Conservation (phyloP, 2,329 filamentous ascomycete genomes). For the Aspergillus novoparasiticus region DNA sequence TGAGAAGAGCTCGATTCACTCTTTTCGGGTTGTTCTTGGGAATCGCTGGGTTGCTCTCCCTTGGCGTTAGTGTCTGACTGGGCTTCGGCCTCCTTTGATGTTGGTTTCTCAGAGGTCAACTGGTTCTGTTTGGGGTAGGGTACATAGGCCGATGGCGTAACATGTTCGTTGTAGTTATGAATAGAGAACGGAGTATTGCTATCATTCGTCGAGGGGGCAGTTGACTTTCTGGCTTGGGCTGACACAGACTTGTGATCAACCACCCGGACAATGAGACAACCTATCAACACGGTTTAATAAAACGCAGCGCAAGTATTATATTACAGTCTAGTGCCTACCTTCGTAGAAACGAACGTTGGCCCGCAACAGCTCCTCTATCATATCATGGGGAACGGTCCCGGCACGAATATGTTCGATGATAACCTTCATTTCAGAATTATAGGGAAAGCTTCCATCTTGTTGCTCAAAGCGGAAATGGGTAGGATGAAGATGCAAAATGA, state of each 20-base stretch:
- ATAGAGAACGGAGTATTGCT: constrained; percentile 76
- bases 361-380: constrained; percentile 75
- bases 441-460: constrained; percentile 88
- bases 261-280: constrained; percentile 90
- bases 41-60: constrained; percentile 38
- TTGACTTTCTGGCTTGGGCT: constrained; percentile 60
- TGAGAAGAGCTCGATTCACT: constrained; percentile 50
- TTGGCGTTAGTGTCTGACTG: constrained; percentile 25
- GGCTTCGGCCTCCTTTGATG: constrained; percentile 27
- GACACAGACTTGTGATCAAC: constrained; percentile 77
- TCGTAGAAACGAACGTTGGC: constrained; percentile 83
- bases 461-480: constrained; percentile 91
- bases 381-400: constrained; percentile 84
- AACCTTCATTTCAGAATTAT: constrained; percentile 87
- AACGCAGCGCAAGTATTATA: constrained; percentile 5
- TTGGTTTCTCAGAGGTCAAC: constrained; percentile 31
- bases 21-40: constrained; percentile 63
- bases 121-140: constrained; percentile 64
- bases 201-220: constrained; percentile 58
- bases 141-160: constrained; percentile 85
- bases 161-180: constrained; percentile 86
- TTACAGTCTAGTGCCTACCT: constrained; percentile 49
- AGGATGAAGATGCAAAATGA: constrained; percentile 82
- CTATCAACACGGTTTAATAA: constrained; percentile 30
- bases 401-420: constrained; percentile 75